Conservation (phyloP, 139 green algal genomes). For the Chlorella sp. region DNA sequence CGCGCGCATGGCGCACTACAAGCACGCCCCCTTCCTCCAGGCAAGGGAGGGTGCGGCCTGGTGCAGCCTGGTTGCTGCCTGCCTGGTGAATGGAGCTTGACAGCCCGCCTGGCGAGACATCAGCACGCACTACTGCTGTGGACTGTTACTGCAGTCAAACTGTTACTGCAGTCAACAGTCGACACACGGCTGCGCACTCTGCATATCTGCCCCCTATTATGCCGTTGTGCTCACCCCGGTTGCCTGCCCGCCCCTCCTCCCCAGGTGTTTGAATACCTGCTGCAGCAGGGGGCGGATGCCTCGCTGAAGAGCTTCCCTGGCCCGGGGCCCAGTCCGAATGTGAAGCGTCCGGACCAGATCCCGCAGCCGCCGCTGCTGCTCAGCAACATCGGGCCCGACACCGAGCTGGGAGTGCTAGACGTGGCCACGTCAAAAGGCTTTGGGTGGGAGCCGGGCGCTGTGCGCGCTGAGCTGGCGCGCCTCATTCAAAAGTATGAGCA, state of each 20-base stretch:
- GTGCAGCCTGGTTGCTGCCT: too few relatives aligned
- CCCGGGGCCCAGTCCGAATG: too few relatives aligned
- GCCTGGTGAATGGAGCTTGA: too few relatives aligned
- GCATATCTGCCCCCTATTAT: too few relatives aligned
- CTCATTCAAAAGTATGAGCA: slow-evolving; percentile 32
- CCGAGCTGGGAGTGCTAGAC: neutral
- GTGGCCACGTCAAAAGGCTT: slow-evolving; percentile 26
- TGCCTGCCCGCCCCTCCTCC: neutral
- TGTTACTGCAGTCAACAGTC: too few relatives aligned
- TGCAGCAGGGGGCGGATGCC: slow-evolving; percentile 46
- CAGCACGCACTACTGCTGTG: too few relatives aligned
- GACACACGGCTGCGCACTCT: too few relatives aligned
- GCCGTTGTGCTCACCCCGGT: too few relatives aligned
- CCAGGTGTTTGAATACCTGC: slow-evolving; percentile 52
- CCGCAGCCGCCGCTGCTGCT: neutral
- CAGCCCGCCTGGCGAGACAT: too few relatives aligned
- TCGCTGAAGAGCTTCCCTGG: neutral
- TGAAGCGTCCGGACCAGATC: neutral
- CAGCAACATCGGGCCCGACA: neutral
- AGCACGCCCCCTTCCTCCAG: slow-evolving; percentile 24
- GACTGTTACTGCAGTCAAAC: too few relatives aligned
- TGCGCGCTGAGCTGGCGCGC: slow-evolving; percentile 26
- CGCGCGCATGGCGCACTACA: slow-evolving; percentile 49
- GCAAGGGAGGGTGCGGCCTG: neutral
- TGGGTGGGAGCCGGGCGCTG: slow-evolving; percentile 32